Base-by-base conservation (phyloP, 176 grass and related monocot genomes). In the Juncus inflexus region DNA sequence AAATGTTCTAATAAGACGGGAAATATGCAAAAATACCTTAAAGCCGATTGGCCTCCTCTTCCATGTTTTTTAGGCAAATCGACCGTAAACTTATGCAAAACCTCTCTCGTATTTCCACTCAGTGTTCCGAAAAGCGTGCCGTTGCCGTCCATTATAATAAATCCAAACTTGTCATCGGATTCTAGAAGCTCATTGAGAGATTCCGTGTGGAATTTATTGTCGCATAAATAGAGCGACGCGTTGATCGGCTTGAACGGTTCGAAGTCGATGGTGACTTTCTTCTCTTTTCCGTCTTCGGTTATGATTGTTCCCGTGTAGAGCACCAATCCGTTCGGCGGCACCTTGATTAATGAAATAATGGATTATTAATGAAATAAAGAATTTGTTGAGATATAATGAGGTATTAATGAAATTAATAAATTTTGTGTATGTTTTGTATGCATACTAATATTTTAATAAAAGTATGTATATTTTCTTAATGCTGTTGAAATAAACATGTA, bases 41-140 rank as follows among this genome's bases (percentile, higher is more conserved):
- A 72, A 40, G 86, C 86, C 40, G 83, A 90, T 14, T 90, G 86
- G 3, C 86, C 86, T 79, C 86, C 86, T 79, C 86, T 70, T 38
- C 83, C 86, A 43, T 90, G 86, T 42, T 90, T 90, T 66, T 86
- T 90, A 50, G 86, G 86, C n/a, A 90, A 80, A 85, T 90, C 83
- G 16, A 86, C 83, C 64, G 72, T 90, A 61, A 90, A 86, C 7
- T 83, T 90, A 60, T 90, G 83, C 68, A 90, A 82, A 37, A 90
- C 76, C 74, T 90, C 86, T 53, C 82, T 78, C 36, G 86, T 90
- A 51, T 86, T 90, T 35, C 86, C 86, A 38, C 82, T 90, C 52
- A 90, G 51, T 45, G 86, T 86, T 38, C 86, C 86, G 60, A 90
- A 90, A 55, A 90, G 78, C 15, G 86, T 86, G 36, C 86, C 86